Base-by-base conservation (phyloP, 805 yeast genomes). In the Saccharomyces mikatae region DNA sequence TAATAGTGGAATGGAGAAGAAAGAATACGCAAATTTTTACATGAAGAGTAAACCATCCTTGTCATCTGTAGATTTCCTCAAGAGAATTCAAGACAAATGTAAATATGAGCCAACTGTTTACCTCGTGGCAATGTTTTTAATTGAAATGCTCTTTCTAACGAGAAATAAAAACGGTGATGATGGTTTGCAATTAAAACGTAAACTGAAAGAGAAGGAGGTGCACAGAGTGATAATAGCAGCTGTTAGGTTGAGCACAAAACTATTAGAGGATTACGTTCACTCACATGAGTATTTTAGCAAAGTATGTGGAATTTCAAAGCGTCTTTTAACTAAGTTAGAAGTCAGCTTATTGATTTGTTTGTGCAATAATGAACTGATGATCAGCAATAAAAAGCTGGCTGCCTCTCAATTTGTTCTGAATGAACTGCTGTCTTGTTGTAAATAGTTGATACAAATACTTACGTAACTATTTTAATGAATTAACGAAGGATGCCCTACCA, bases 181-280 rank as follows among this genome's bases (percentile, higher is more conserved):
- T 6, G 14, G 44, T 6, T 41, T 61, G 1, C 47, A 56, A 21
- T 51, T 64, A 24, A 61, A 55, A 41, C 50, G 72, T 27, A 72
- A 74, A 6, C 56, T 78, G 10, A 60, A 75, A 14, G 62, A 63
- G 0, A 60, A 63, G 6, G 71, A 76, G 46, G 72, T 71, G 0
- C 79, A 78, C 62, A 63, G 82, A 14, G 54, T 79, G 27, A 70
- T 77, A 13, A 67, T 77, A 32, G 79, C 80, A 0, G 67, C 75
- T 11, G 66, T 77, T 21, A 64, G 81, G 4, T 61, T 78, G 1
- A 76, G 81, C 9, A 71, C 77, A 36, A 79, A 79, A 59, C 62
- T 72, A n/a, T 61, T 76, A 6, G 82, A 79, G 58, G 83, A 79
- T 60, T 65, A 71, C 27, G 70, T 71, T 46, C 77, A 76, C 58